Percentiles rank a stretch among this genome's conserved stretches.
Evolutionary conservation across 1,284 basidiomycete species (phyloP).

Genomic region (Trametes polyzona): DNA sequence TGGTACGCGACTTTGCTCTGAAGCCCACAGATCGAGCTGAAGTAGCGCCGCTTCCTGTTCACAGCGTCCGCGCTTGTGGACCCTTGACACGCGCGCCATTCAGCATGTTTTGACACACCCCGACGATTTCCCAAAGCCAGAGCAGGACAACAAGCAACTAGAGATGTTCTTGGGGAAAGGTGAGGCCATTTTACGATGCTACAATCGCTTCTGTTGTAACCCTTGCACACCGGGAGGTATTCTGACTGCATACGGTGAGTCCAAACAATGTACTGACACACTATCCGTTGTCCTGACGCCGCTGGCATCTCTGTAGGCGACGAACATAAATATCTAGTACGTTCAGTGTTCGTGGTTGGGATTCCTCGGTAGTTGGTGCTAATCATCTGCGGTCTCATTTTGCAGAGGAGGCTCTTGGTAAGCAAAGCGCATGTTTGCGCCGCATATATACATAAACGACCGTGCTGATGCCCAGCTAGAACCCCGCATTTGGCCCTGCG

Average conservation of each 20-base stretch:
- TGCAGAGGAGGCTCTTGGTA: slow-evolving; percentile 19
- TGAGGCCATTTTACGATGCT: slow-evolving; percentile 4
- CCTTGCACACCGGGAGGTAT: not conserved
- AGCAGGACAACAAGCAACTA: slow-evolving; percentile 25
- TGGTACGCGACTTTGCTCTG: slow-evolving; percentile 45
- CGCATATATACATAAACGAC: not conserved
- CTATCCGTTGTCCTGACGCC: not conserved
- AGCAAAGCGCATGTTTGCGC: not conserved
- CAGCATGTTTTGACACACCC: slow-evolving; percentile 43
- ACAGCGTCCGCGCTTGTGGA: slow-evolving; percentile 49
- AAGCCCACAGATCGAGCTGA: not conserved
- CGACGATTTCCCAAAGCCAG: slow-evolving; percentile 38
- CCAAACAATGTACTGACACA: not conserved
- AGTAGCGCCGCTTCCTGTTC: not conserved
- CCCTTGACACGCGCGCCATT: slow-evolving; percentile 41
- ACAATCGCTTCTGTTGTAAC: not conserved
- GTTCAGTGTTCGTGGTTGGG: no score
- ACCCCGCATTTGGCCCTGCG: slow-evolving; percentile 60
- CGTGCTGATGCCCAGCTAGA: slow-evolving; percentile 44
- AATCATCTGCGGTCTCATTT: not conserved
- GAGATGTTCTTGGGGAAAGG: slow-evolving; percentile 36
- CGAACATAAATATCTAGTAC: slow-evolving; percentile 9
- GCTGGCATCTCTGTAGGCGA: slow-evolving; percentile 6
- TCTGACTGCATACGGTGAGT: slow-evolving; percentile 7
- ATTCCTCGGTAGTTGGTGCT: not conserved